phyloP scores from a whole-genome alignment of 768 basidiomycete genomes.

The Rhodotorula graminis region DNA sequence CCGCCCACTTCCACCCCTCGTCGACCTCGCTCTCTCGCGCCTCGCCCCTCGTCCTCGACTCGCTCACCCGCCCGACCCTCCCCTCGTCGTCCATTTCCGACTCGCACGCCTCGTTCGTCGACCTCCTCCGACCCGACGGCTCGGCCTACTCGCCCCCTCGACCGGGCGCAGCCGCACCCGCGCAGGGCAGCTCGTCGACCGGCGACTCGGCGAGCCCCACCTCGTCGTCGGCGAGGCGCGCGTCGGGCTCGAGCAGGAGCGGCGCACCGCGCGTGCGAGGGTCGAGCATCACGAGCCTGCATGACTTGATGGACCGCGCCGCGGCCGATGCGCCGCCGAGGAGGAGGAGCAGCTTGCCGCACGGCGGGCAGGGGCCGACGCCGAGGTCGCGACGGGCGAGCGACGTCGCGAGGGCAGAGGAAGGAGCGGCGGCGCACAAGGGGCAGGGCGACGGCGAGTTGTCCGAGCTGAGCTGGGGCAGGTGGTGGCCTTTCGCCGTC shows the following conservation, averaged over 20 bases:
- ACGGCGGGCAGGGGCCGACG: neutral
- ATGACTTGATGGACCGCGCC: neutral
- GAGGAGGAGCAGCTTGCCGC: neutral
- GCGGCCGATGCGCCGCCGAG: neutral
- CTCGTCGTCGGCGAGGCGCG: neutral
- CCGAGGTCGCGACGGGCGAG: neutral
- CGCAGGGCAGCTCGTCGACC: no score
- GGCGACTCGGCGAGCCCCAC: no score
- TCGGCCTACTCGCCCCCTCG: neutral
- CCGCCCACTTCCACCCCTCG: neutral
- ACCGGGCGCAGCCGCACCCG: neutral
- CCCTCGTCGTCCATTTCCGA: neutral
- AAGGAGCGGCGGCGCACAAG: no score
- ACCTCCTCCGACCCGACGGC: neutral
- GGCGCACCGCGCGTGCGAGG: neutral
- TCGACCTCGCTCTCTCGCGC: neutral
- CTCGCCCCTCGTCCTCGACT: conserved; percentile 4
- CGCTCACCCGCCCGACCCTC: neutral
- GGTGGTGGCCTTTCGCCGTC: conserved; percentile 37
- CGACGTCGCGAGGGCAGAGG: no score
- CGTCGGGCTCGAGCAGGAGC: no score
- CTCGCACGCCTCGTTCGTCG: neutral
- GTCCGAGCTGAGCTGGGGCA: conserved; percentile 25
- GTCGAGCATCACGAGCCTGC: conserved; percentile 8
- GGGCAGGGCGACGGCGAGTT: neutral